Base-by-base conservation (phyloP, 2,329 filamentous ascomycete species). In the Venturia effusa region DNA sequence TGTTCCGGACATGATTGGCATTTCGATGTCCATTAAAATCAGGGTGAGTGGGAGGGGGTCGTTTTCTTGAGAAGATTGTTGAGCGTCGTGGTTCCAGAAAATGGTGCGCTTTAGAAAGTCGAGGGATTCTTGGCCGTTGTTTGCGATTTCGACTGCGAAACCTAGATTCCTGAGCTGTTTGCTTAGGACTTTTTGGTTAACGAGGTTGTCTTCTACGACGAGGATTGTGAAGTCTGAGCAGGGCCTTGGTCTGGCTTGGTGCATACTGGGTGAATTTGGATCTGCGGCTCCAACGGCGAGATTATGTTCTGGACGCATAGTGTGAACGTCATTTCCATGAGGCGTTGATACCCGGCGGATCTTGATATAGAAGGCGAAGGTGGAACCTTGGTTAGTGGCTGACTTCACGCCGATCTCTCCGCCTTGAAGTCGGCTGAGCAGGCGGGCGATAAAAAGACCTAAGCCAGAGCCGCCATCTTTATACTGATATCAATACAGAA, bases 361-460 rank as follows among this genome's bases (percentile, higher is more conserved):
- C 68, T 84, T 84, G 70, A 88, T 79, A 69, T 87, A 88, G 70
- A 89, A 88, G 41, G 81, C 84, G 73, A 89, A 88, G 1, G 81
- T 86, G 68, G 84, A 86, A 39, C 86, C 86, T 17, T 80, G 71
- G 10, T 82, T 84, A 65, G 80, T 79, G 51, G 77, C 71, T 0
- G 85, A 87, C 1, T 79, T 77, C 7, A 89, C 84, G 1, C 86
- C 87, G 41, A 90, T 88, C 54, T 85, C 81, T 1, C 88, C 88
- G n/a, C 86, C 85, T 67, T 89, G 86, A 41, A 89, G 77, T 69
- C 89, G 85, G 1, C 84, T 85, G 15, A 90, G 78, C 41, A 86
- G 80, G 22, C 85, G 80, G 60, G 82, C 86, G 64, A 90, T 89
- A 70, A 88, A 89, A 0, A 90, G 77, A 0, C 88, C 88, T 0